phyloP scores from a whole-genome alignment of 1,139 yeast genomes.

The Pichia sp. region DNA sequence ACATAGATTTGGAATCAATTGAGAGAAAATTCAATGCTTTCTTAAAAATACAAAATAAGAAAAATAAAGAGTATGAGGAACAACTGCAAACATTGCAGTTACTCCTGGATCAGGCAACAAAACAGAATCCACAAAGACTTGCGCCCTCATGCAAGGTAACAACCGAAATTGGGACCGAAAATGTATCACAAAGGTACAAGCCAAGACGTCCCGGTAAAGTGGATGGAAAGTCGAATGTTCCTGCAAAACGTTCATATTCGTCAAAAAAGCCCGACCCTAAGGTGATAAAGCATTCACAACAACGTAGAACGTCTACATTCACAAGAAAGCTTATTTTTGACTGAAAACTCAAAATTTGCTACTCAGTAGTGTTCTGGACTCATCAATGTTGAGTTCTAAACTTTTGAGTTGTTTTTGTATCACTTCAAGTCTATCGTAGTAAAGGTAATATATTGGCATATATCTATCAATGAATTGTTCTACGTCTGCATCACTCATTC shows the following conservation, averaged over 20 bases:
- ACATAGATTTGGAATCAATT: not conserved
- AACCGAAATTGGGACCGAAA: not conserved
- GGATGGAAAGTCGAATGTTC: not conserved
- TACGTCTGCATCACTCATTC: slow-evolving; percentile 78
- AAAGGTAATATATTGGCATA: slow-evolving; percentile 79
- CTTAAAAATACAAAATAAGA: not conserved
- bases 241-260: not conserved
- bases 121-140: not conserved
- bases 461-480: slow-evolving; percentile 68
- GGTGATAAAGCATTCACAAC: not conserved
- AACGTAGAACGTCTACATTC: not conserved
- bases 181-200: not conserved
- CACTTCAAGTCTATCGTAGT: slow-evolving; percentile 44
- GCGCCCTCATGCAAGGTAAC: not conserved
- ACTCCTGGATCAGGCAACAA: not conserved
- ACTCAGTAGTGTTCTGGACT: slow-evolving; percentile 26
- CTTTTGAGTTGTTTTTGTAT: slow-evolving; percentile 26
- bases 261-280: not conserved
- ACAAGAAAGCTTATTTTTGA: slow-evolving; percentile 12
- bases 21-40: not conserved
- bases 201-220: not conserved
- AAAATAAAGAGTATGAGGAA: not conserved
- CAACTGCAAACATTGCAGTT: not conserved
- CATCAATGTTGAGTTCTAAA: slow-evolving; percentile 33
- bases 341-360: slow-evolving; percentile 1